phyloP scores from a whole-genome alignment of 257 asterid genomes.

The Nicotiana tomentosiformis region DNA sequence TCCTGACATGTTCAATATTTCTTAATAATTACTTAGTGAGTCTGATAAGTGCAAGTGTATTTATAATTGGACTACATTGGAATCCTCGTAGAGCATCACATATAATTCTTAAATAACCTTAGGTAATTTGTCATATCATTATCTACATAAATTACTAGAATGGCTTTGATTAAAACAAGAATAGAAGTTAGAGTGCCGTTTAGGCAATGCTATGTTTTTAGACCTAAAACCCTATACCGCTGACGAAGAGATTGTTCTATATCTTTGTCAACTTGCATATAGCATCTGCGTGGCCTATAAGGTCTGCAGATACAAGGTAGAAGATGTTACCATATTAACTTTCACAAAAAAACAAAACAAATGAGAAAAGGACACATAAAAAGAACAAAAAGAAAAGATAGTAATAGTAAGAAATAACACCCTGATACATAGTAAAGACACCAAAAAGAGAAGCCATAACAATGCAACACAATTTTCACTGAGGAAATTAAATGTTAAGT shows the following conservation, averaged over 20 bases:
- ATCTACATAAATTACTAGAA: too few species aligned
- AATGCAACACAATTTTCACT: not conserved
- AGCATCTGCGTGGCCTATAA: not conserved
- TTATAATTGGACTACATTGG: not conserved
- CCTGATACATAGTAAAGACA: not conserved
- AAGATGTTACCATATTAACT: not conserved
- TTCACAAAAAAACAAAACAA: not conserved
- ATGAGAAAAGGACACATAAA: not conserved
- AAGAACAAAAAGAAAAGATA: not conserved
- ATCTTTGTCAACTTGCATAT: not conserved
- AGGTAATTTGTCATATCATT: too few species aligned
- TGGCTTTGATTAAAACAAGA: too few species aligned
- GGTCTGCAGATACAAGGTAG: not conserved
- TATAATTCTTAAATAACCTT: too few species aligned
- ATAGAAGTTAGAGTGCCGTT: too few species aligned
- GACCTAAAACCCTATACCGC: too few species aligned
- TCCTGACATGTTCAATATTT: slow-evolving; percentile 9
- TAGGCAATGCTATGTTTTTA: too few species aligned
- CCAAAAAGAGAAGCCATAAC: too few species aligned
- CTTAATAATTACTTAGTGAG: not conserved
- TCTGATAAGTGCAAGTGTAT: not conserved
- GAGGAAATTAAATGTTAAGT: not conserved
- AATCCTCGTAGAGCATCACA: not conserved
- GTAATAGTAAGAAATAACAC: not conserved
- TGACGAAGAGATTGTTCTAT: not conserved